These are phyloP conservation scores for Botryotinia calthae DNA, from an alignment of 2,329 filamentous ascomycete genomes.

Conservation along the genomic window DNA sequence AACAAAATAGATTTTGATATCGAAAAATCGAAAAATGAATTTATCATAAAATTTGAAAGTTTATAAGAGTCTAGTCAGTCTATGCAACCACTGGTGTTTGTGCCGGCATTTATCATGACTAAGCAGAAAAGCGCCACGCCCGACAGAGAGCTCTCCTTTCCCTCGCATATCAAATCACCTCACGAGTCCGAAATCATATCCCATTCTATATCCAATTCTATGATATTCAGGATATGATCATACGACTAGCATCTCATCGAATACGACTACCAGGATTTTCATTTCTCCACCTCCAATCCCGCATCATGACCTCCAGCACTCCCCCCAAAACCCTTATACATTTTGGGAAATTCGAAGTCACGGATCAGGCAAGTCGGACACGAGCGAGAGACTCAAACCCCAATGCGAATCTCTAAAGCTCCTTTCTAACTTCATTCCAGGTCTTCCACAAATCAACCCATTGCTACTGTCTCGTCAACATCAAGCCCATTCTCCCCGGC, in stretches of 20 bases:
- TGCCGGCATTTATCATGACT: background rate
- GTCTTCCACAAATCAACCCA: constrained; percentile 81
- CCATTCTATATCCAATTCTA: background rate
- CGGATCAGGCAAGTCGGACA: constrained; percentile 58
- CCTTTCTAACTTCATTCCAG: constrained; percentile 44
- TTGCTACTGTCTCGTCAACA: constrained; percentile 88
- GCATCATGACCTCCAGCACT: constrained; percentile 14
- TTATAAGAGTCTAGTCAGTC: background rate
- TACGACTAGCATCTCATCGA: background rate
- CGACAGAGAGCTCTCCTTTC: background rate
- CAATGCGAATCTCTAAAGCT: background rate
- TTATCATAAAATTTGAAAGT: background rate
- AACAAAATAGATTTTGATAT: rapidly evolving
- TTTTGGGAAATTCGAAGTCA: constrained; percentile 76
- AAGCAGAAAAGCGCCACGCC: background rate
- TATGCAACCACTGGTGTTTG: background rate
- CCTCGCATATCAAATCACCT: background rate
- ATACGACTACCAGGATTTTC: background rate
- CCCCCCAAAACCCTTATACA: constrained; percentile 47
- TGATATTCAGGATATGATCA: background rate
- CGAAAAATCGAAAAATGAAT: background rate
- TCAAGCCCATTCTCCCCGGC: constrained; percentile 89
- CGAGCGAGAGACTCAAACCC: background rate
- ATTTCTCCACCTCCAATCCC: background rate
- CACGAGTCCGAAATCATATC: no score